Conservation (phyloP, 371 early-diverging fungal genomes). For the Mortierella sp. region DNA sequence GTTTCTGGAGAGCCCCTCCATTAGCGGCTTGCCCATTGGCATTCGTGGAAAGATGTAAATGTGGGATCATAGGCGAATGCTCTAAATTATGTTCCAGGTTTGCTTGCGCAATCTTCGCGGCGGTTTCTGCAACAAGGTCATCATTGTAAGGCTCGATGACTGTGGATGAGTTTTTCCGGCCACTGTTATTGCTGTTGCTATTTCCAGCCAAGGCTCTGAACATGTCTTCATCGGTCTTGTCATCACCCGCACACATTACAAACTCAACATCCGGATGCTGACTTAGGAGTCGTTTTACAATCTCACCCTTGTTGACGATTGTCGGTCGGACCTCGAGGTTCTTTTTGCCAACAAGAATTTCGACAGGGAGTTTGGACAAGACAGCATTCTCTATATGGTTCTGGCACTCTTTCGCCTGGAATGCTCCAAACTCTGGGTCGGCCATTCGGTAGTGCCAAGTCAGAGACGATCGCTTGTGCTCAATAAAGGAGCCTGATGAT, state of each 20-base stretch:
- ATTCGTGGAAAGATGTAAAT: slow-evolving; percentile 1
- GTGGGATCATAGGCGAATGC: slow-evolving; percentile 12
- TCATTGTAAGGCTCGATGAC: slow-evolving; percentile 34
- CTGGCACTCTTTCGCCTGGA: slow-evolving; percentile 93
- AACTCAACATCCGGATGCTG: slow-evolving; percentile 81
- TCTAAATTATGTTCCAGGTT: slow-evolving; percentile 29
- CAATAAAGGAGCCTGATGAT: slow-evolving; percentile 75
- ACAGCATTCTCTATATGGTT: slow-evolving; percentile 91
- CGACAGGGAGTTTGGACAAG: slow-evolving; percentile 91
- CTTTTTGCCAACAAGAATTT: slow-evolving; percentile 96
- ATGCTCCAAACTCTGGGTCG: slow-evolving; percentile 78
- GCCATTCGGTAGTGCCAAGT: slow-evolving; percentile 95
- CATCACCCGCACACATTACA: slow-evolving; percentile 96
- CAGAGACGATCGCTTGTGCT: slow-evolving; percentile 84
- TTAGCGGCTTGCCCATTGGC: not conserved
- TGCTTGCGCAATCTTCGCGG: slow-evolving; percentile 36
- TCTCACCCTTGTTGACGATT: slow-evolving; percentile 89
- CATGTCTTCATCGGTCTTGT: slow-evolving; percentile 98
- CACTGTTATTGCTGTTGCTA: slow-evolving; percentile 2
- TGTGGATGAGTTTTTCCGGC: not conserved
- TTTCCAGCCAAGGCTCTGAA: slow-evolving; percentile 75
- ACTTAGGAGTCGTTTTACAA: slow-evolving; percentile 84
- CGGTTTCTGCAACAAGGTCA: slow-evolving; percentile 38
- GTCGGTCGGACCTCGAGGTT: slow-evolving; percentile 93
- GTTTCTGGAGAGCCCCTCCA: slow-evolving; percentile 10